phyloP scores from a whole-genome alignment of 768 basidiomycete species.

The Tremella mesenterica region DNA sequence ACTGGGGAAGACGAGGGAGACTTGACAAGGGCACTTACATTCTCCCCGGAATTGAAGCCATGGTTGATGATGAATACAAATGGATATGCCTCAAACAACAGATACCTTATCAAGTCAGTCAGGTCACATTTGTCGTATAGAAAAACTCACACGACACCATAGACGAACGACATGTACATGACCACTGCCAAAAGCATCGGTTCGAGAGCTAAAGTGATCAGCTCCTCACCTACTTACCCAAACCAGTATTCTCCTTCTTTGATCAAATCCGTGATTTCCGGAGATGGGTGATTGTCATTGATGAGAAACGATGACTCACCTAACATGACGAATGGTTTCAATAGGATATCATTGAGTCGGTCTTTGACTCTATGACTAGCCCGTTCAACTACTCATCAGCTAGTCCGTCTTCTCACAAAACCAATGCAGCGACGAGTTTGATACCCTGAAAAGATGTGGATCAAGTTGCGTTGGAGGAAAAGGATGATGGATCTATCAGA shows the following conservation, averaged over 20 bases:
- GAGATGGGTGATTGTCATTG: too few relatives aligned
- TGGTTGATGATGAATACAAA: slow-evolving; percentile 42
- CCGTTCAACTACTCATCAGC: slow-evolving; percentile 25
- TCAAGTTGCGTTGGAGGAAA: too few relatives aligned
- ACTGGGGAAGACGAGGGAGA: too few relatives aligned
- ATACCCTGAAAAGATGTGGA: too few relatives aligned
- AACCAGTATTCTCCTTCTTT: too few relatives aligned
- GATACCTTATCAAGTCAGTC: not conserved
- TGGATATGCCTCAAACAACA: slow-evolving; percentile 5
- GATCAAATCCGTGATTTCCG: too few relatives aligned
- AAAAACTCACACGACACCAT: slow-evolving; percentile 42
- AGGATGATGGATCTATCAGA: slow-evolving; percentile 12
- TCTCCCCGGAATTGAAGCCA: slow-evolving; percentile 38
- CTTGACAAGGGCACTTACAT: too few relatives aligned
- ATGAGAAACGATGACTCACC: slow-evolving; percentile 11
- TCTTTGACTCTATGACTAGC: slow-evolving; percentile 24
- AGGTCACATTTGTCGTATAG: slow-evolving; percentile 14
- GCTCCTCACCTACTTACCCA: too few relatives aligned
- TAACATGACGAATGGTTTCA: slow-evolving; percentile 43
- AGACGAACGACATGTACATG: slow-evolving; percentile 45
- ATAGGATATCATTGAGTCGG: slow-evolving; percentile 29
- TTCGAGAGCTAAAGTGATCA: slow-evolving; percentile 21
- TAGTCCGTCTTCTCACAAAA: not conserved
- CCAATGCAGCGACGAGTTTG: not conserved
- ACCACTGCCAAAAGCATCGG: slow-evolving; percentile 45